These are phyloP conservation scores for Epichloe baconii DNA, from an alignment of 2,329 filamentous ascomycete species.

Conservation along the genomic window DNA sequence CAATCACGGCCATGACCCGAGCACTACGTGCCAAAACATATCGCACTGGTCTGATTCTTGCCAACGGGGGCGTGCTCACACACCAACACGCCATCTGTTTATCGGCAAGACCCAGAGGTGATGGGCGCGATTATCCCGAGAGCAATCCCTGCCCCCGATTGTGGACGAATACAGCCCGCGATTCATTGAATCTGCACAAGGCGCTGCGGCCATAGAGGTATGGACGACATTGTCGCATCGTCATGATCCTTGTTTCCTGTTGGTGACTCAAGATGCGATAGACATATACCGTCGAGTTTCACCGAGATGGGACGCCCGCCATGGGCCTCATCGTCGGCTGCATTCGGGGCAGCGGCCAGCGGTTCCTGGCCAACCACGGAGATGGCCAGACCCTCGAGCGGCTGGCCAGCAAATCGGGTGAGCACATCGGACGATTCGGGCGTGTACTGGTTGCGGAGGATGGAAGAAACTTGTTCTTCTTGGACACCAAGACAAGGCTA, in stretches of 20 bases:
- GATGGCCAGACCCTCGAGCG: constrained; percentile 9
- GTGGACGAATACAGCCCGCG: constrained; percentile 6
- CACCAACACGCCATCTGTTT: constrained; percentile 52
- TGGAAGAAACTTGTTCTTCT: constrained; percentile 9
- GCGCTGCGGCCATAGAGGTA: constrained; percentile 15
- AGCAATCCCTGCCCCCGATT: constrained; percentile 7
- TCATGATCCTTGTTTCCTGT: not conserved
- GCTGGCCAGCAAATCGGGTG: constrained; percentile 5
- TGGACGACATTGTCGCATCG: not conserved
- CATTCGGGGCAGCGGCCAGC: constrained; percentile 8
- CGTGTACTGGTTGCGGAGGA: constrained; percentile 4
- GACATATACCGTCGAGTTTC: constrained; percentile 21
- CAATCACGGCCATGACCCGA: constrained; percentile 41
- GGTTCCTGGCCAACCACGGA: constrained; percentile 17
- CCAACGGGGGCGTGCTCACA: constrained; percentile 52
- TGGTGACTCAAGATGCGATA: not conserved
- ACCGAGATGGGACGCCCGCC: constrained; percentile 10
- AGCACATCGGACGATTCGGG: constrained; percentile 12
- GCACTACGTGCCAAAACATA: constrained; percentile 33
- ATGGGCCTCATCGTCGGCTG: constrained; percentile 13
- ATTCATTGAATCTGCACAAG: constrained; percentile 10
- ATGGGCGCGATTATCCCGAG: constrained; percentile 6
- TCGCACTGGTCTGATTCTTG: constrained; percentile 43
- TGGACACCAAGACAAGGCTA: constrained; percentile 7
- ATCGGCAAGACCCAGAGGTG: constrained; percentile 27